A percentile compares a stretch with the other conserved stretches of the same genome.
Evolutionary conservation across 495 filamentous ascomycete species (phyloP).

Genomic region (Neurospora africana): DNA sequence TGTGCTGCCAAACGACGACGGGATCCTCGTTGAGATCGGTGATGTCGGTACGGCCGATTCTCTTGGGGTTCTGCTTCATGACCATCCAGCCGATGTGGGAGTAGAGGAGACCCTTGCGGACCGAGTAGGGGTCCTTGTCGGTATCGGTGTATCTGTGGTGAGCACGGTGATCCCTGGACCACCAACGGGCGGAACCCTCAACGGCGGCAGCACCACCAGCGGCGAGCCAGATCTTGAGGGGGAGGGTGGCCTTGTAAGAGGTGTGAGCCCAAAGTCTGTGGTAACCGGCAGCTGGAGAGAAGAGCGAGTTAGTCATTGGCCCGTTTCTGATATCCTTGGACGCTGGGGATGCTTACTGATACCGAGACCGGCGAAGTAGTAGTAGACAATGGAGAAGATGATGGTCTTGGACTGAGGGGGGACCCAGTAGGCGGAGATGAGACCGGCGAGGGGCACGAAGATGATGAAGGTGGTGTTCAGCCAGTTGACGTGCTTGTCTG

Average conservation of each 20-base stretch:
- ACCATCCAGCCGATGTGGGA: constrained; percentile 91
- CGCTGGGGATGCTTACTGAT: constrained; percentile 51
- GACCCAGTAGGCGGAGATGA: constrained; percentile 71
- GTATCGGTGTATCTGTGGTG: constrained; percentile 99
- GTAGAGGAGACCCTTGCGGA: constrained; percentile 95
- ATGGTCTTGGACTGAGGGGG: constrained; percentile 67
- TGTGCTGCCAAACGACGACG: constrained; percentile 91
- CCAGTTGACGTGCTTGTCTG: constrained; percentile 93
- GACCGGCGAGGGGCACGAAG: constrained; percentile 67
- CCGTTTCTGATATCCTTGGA: background rate
- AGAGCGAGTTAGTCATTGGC: constrained; percentile 11
- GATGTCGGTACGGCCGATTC: constrained; percentile 92
- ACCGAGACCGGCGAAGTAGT: constrained; percentile 82
- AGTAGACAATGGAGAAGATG: constrained; percentile 75
- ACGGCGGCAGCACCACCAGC: constrained; percentile 89
- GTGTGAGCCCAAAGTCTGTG: constrained; percentile 93
- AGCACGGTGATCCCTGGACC: constrained; percentile 90
- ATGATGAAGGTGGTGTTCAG: constrained; percentile 81
- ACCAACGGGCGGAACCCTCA: constrained; percentile 94
- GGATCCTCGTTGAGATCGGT: constrained; percentile 91
- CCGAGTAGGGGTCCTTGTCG: constrained; percentile 97
- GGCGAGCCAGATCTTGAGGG: constrained; percentile 87
- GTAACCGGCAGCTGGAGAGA: constrained; percentile 46
- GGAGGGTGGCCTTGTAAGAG: constrained; percentile 81
- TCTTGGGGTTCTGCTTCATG: constrained; percentile 89